Evolutionary conservation across 1,284 basidiomycete species (phyloP).

Genomic region (Cystobasidium slooffiae): DNA sequence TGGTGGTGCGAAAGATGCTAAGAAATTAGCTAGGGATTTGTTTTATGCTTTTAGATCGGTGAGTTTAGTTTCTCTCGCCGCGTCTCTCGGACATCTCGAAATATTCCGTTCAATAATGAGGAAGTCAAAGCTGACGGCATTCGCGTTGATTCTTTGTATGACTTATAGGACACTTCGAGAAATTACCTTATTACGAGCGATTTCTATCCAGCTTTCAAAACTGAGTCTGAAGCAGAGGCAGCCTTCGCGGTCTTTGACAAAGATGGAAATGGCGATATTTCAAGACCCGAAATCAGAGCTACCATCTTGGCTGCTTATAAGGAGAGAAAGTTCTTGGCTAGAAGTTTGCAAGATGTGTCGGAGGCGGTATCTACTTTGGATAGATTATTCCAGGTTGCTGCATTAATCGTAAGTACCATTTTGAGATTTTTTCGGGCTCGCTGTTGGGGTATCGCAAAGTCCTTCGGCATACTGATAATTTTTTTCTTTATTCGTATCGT

Average conservation of each 20-base stretch:
- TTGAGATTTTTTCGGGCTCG: not conserved
- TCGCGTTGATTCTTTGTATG: not conserved
- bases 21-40: conserved; percentile 55
- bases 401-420: conserved; percentile 17
- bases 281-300: conserved; percentile 33
- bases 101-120: too few relatives aligned
- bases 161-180: conserved; percentile 46
- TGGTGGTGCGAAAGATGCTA: conserved; percentile 32
- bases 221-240: conserved; percentile 43
- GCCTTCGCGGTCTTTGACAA: conserved; percentile 49
- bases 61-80: not conserved
- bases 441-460: not conserved
- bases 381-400: conserved; percentile 29
- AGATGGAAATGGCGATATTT: conserved; percentile 45
- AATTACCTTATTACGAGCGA: conserved; percentile 55
- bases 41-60: conserved; percentile 54
- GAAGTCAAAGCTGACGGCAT: too few relatives aligned
- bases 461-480: not conserved
- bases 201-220: conserved; percentile 54
- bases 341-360: conserved; percentile 35
- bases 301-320: conserved; percentile 43
- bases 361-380: conserved; percentile 36
- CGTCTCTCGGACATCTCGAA: too few relatives aligned
- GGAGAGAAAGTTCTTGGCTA: conserved; percentile 37
- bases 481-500: conserved; percentile 2